phyloP scores from a whole-genome alignment of 148 eudicot genomes.

The Rhododendron williamsianum region DNA sequence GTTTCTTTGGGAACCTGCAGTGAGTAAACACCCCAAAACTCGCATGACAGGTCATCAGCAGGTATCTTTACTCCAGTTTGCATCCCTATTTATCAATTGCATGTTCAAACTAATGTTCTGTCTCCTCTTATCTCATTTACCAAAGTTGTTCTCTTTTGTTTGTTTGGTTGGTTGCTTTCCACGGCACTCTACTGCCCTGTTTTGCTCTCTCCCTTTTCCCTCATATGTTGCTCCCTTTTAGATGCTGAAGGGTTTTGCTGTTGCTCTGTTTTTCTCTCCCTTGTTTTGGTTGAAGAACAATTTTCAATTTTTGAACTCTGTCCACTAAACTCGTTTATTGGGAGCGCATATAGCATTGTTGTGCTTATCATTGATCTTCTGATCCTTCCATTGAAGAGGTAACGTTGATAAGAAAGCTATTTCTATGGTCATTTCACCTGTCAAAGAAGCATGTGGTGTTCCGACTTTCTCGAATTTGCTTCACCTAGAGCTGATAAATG shows the following conservation, averaged over 20 bases:
- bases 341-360: neutral
- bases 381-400: neutral
- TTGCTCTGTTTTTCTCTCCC: neutral
- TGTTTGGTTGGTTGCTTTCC: neutral
- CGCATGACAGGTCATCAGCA: slow-evolving; percentile 99
- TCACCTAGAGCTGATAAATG: neutral
- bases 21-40: slow-evolving; percentile 89
- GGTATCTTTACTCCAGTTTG: slow-evolving; percentile 30
- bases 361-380: neutral
- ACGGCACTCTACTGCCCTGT: neutral
- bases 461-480: neutral
- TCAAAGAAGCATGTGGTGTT: neutral
- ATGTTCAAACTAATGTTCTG: neutral
- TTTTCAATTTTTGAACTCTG: neutral
- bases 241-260: neutral
- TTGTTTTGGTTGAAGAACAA: neutral
- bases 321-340: neutral
- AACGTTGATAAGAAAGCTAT: neutral
- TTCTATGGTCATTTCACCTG: neutral
- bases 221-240: neutral
- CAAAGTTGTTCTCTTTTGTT: neutral
- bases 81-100: neutral
- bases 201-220: neutral
- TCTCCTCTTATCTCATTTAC: neutral
- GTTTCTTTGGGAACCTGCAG: slow-evolving; percentile 92